phyloP scores from a whole-genome alignment of 164 flowering plant species.

The Echeveria elegans region DNA sequence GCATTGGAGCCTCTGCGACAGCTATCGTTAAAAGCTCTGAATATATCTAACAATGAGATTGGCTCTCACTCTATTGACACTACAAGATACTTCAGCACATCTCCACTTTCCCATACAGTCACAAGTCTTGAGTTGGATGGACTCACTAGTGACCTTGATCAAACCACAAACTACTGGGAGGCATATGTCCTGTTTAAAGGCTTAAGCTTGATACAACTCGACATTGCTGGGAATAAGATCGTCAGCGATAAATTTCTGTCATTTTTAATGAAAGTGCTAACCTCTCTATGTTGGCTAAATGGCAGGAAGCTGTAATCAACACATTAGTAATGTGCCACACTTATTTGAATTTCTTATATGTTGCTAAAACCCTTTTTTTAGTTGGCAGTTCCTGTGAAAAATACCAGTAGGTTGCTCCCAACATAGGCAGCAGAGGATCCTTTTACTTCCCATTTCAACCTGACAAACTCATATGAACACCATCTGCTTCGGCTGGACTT shows the following conservation, averaged over 20 bases:
- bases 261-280: constrained; percentile 40
- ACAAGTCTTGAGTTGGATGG: constrained; percentile 26
- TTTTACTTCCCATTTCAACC: too few species aligned
- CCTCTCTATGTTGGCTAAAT: constrained; percentile 57
- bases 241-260: constrained; percentile 35
- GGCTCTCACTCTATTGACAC: constrained; percentile 73
- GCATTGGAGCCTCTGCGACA: constrained; percentile 64
- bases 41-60: constrained; percentile 73
- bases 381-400: too few species aligned
- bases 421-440: too few species aligned
- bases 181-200: constrained; percentile 45
- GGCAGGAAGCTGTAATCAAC: constrained; percentile 30
- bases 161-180: constrained; percentile 41
- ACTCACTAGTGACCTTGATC: constrained; percentile 13
- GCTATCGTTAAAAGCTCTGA: constrained; percentile 47
- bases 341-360: too few species aligned
- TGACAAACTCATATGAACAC: too few species aligned
- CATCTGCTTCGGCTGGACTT: too few species aligned
- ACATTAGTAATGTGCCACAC: not conserved
- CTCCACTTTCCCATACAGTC: constrained; percentile 56
- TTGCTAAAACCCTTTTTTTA: too few species aligned
- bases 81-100: constrained; percentile 55
- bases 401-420: too few species aligned
- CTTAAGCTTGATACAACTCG: constrained; percentile 53
- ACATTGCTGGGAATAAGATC: constrained; percentile 52